Base-by-base conservation (phyloP, 75 land plant genomes). In the Cryptomeria japonica region DNA sequence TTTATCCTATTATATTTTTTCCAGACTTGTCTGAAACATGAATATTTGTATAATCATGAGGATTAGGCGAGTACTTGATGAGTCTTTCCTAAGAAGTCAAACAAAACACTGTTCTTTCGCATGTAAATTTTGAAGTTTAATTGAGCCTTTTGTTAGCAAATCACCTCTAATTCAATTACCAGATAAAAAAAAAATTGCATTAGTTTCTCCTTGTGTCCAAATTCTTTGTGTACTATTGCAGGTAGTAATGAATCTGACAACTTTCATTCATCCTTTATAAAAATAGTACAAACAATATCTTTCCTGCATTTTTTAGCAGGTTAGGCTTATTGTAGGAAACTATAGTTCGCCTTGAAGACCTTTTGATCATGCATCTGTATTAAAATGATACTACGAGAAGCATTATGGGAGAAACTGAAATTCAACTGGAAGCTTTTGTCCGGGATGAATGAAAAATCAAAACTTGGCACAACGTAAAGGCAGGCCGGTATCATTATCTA, bases 401-500 rank as follows among this genome's bases (percentile, higher is more conserved):
- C 13, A n/a, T 72, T 12, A n/a, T 72, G 36, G 14, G 0, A 72
- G 76, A 72, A 32, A 72, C 11, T 10, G 11, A 32, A 72, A 14
- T n/a, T 31, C 76, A 32, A n/a, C 76, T 9, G 13, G 9, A n/a
- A 31, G 32, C 36, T 32, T 72, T 72, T 72, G 76, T 58, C 32
- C 76, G 32, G 76, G 28, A 32, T 9, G 36, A 28, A 68, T 68
- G 76, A 72, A n/a, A 39, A 87, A 70, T 96, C 91, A 97, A 90
- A 96, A 96, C 87, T 80, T 93, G 31, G 93, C 88, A 88, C 99
- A 98, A 31, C 85, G 88, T 13, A 39, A 31, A 18, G 99, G 99
- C 88, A 94, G 86, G 15, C 99, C 99, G 14, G 99, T 97, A 56
- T 79, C 80, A 31, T 91, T 91, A 89, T 97, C 94, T 39, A 93